phyloP scores from a whole-genome alignment of 352 stramenopile genomes.

The Vaucheria bursata region DNA sequence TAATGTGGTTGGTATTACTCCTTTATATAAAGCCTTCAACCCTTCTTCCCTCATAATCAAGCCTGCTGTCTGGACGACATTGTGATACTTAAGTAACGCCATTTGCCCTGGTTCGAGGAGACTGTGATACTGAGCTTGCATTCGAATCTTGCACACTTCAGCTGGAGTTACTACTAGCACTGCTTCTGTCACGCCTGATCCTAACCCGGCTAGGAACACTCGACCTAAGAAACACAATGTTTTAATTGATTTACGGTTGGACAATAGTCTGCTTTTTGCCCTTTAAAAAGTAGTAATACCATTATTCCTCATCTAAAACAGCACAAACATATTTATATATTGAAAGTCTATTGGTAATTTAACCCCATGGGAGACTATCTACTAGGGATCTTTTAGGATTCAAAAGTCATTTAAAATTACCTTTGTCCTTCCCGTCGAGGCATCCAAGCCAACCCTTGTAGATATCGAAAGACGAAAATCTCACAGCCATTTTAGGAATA shows the following conservation, averaged over 20 bases:
- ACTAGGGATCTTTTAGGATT: too few relatives aligned
- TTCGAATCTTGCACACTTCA: not conserved
- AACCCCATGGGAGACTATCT: too few relatives aligned
- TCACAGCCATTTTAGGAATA: not conserved
- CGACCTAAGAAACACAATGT: not conserved
- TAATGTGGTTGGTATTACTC: conserved; percentile 65
- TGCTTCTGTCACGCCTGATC: not conserved
- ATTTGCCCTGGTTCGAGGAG: not conserved
- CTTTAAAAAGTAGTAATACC: too few relatives aligned
- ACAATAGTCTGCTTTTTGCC: too few relatives aligned
- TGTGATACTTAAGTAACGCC: conserved; percentile 82
- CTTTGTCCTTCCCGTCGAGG: too few relatives aligned
- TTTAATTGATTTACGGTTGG: too few relatives aligned
- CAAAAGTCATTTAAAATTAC: too few relatives aligned
- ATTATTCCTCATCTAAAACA: too few relatives aligned
- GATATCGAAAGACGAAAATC: not conserved
- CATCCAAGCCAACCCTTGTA: not conserved
- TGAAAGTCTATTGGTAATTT: too few relatives aligned
- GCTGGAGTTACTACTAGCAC: not conserved
- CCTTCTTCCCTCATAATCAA: conserved; percentile 88
- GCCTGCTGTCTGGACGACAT: conserved; percentile 76
- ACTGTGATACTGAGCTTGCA: not conserved
- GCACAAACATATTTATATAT: too few relatives aligned
- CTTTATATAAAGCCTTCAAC: conserved; percentile 87
- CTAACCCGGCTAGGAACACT: not conserved